Base-by-base conservation (phyloP, 345 rosid species). In the Viola odorata region DNA sequence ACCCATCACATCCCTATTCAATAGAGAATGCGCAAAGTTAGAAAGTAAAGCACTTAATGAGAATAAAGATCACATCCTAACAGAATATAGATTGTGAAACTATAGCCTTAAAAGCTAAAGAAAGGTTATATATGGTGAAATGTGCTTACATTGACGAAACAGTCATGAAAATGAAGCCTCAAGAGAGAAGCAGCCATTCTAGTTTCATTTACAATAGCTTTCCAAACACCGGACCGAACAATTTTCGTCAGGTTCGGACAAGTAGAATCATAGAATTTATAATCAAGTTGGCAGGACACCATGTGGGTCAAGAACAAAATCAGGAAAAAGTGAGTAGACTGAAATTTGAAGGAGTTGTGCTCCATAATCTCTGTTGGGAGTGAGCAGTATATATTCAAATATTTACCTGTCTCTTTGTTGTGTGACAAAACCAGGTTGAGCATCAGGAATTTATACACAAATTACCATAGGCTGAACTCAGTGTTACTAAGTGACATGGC, bases 151-250 rank as follows among this genome's bases (percentile, higher is more conserved):
- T 82, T 73, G 16, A 84, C 85, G 39, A 86, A 70, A 60, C 92
- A 83, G 65, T 86, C 89, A 58, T 86, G 92, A 76, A 83, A 83
- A 67, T 83, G 88, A 68, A 85, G 86, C 64, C 88, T 74, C 64
- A 83, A 40, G 42, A 85, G 77, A 55, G 92, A 86, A 11, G 92
- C 89, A 0, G 85, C 85, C 84, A 84, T 84, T 55, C 92, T 73
- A 2, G 85, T 76, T 40, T 84, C 92, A 47, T 86, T 86, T 8
- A 71, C 13, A 7, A 84, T 73, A 14, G 92, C 92, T 0, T 82
- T 76, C 76, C 59, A 69, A 57, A 86, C 75, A 12, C 82, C 82
- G 17, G 7, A 69, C 15, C 80, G 78, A 41, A 86, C 81, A 17
- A 80, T 77, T 41, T 36, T 74, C 0, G 64, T 61, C 62, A 84